Evolutionary conservation across 129 eudicot genomes (phyloP).

Genomic region (Solidago caesia): DNA sequence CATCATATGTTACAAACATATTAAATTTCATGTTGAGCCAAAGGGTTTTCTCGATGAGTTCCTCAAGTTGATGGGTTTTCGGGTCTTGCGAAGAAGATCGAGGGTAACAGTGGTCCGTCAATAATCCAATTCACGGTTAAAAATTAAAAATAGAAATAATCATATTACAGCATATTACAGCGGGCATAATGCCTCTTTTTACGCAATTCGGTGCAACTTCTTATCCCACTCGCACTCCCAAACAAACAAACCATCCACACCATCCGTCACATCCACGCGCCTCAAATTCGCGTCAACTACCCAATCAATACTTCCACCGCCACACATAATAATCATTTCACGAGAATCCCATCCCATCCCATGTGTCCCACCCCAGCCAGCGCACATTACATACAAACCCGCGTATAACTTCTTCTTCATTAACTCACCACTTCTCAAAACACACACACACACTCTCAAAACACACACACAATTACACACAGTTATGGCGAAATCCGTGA

Average conservation of each 20-base stretch:
- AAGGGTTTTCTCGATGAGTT: no score
- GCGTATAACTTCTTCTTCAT: neutral
- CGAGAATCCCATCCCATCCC: neutral
- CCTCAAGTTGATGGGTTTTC: no score
- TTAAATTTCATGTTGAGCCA: no score
- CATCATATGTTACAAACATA: no score
- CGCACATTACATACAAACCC: conserved; percentile 18
- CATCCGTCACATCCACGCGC: conserved; percentile 12
- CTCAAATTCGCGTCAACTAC: neutral
- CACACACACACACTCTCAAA: conserved; percentile 9
- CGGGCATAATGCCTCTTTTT: no score
- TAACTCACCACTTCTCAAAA: conserved; percentile 7
- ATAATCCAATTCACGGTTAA: no score
- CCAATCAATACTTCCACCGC: conserved; percentile 27
- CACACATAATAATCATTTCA: conserved; percentile 26
- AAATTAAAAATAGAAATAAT: no score
- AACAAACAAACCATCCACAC: no score
- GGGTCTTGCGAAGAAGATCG: no score
- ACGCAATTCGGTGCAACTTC: no score
- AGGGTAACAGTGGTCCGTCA: no score
- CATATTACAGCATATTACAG: no score
- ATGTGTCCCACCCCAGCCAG: conserved; percentile 19
- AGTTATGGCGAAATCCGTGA: conserved; percentile 37
- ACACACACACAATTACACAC: conserved; percentile 3
- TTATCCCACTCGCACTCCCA: neutral